Conservation (phyloP, 129 eudicot species). For the Pittosporum tobira region DNA sequence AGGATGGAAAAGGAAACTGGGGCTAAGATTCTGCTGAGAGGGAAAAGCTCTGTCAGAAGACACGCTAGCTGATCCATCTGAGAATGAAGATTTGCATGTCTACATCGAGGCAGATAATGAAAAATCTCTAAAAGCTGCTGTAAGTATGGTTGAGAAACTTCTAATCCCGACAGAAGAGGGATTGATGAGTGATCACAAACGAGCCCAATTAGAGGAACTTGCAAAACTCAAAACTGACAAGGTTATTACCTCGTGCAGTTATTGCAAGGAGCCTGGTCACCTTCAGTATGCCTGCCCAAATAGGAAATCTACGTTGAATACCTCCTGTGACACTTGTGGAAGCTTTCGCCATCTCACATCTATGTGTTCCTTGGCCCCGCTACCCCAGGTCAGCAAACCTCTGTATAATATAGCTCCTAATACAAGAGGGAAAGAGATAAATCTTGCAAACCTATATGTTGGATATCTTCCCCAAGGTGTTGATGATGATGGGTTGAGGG, state of each 20-base stretch:
- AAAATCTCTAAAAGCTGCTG: constrained; percentile 18
- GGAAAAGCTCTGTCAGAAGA: constrained; percentile 14
- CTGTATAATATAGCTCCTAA: too few relatives aligned
- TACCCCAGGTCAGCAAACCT: constrained; percentile 9
- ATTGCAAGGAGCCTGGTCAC: constrained; percentile 26
- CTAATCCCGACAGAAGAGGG: constrained; percentile 18
- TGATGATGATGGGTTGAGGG: constrained; percentile 16
- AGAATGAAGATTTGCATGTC: constrained; percentile 23
- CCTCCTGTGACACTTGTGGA: constrained; percentile 18
- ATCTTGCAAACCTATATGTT: constrained; percentile 23
- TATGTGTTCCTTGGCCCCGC: constrained; percentile 1
- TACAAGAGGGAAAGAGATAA: too few relatives aligned
- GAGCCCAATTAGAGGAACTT: constrained; percentile 23
- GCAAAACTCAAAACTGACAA: constrained; percentile 5
- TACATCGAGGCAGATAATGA: constrained; percentile 14
- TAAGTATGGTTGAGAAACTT: constrained; percentile 24
- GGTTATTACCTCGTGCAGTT: constrained; percentile 3
- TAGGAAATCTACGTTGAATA: constrained; percentile 9
- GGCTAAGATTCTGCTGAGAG: constrained; percentile 26
- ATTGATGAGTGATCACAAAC: constrained; percentile 12
- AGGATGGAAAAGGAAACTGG: constrained; percentile 36
- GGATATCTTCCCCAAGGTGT: constrained; percentile 17
- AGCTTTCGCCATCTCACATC: constrained; percentile 18
- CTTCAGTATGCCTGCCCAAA: constrained; percentile 20
- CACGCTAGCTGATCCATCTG: too few relatives aligned